phyloP scores from a whole-genome alignment of 2,329 filamentous ascomycete species.

The Calonectria henricotiae region DNA sequence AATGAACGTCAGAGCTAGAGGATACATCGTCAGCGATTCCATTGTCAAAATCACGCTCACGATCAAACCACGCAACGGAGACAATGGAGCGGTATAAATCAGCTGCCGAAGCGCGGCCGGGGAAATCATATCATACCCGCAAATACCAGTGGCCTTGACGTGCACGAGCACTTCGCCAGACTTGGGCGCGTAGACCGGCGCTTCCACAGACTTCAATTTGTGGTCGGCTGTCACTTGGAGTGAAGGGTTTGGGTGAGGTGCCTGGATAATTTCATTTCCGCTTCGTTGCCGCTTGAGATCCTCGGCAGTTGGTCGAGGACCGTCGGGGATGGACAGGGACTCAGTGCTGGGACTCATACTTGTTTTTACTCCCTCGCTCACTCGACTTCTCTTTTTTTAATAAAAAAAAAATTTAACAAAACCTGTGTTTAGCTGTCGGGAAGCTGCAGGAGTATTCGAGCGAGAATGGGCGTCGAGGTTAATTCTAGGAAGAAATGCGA shows the following conservation, averaged over 20 bases:
- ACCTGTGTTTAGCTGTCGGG: too few relatives aligned
- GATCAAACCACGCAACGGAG: background rate
- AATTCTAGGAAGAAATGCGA: background rate
- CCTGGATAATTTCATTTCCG: slow-evolving; percentile 44
- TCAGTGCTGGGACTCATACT: slow-evolving; percentile 45
- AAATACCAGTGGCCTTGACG: slow-evolving; percentile 76
- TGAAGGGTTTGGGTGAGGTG: slow-evolving; percentile 55
- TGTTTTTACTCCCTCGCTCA: background rate
- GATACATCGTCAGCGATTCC: slow-evolving; percentile 17
- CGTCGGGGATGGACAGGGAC: slow-evolving; percentile 41
- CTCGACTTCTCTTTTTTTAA: too few relatives aligned
- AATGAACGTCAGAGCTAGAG: slow-evolving; percentile 76
- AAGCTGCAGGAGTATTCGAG: background rate
- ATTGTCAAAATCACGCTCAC: background rate
- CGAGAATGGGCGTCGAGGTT: slow-evolving; percentile 16
- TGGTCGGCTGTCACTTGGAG: slow-evolving; percentile 72
- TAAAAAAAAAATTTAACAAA: too few relatives aligned
- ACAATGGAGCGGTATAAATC: background rate
- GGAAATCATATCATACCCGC: slow-evolving; percentile 65
- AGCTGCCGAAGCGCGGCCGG: background rate
- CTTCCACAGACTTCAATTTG: slow-evolving; percentile 70
- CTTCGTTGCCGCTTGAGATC: slow-evolving; percentile 45
- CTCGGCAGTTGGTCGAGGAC: slow-evolving; percentile 30
- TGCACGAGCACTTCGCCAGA: slow-evolving; percentile 73
- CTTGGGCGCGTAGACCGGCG: slow-evolving; percentile 70